phyloP scores from a whole-genome alignment of 495 filamentous ascomycete species.

The Penicillium malachiteum region DNA sequence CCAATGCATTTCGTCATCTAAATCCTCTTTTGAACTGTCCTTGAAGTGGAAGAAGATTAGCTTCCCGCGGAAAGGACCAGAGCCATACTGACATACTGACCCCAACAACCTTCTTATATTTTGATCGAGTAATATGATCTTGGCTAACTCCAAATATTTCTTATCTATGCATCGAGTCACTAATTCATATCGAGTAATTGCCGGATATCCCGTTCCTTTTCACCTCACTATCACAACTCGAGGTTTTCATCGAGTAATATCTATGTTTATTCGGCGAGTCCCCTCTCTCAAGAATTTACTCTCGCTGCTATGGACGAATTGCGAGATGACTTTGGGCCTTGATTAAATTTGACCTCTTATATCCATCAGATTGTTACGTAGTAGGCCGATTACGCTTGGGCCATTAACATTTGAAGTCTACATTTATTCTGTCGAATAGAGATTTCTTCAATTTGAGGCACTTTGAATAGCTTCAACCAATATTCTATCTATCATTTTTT shows the following conservation, averaged over 20 bases:
- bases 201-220: background rate
- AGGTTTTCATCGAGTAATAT: background rate
- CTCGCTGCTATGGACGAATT: too few species aligned
- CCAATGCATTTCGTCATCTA: background rate
- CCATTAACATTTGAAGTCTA: too few species aligned
- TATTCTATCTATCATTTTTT: too few species aligned
- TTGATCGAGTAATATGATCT: slow-evolving; percentile 11
- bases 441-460: too few species aligned
- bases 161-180: slow-evolving; percentile 1
- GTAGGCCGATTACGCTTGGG: too few species aligned
- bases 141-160: background rate
- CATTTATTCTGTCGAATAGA: too few species aligned
- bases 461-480: too few species aligned
- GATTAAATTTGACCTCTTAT: too few species aligned
- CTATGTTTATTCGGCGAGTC: background rate
- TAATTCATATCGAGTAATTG: background rate
- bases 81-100: background rate
- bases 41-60: background rate
- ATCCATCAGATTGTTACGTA: too few species aligned
- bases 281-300: too few species aligned
- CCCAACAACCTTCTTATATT: slow-evolving; percentile 2
- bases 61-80: slow-evolving; percentile 11
- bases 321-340: too few species aligned
- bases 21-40: background rate
- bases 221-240: background rate